A percentile compares a stretch with the other conserved stretches of the same genome.
phyloP scores from a whole-genome alignment of 2,329 filamentous ascomycete species.

The Botrytis paeoniae region DNA sequence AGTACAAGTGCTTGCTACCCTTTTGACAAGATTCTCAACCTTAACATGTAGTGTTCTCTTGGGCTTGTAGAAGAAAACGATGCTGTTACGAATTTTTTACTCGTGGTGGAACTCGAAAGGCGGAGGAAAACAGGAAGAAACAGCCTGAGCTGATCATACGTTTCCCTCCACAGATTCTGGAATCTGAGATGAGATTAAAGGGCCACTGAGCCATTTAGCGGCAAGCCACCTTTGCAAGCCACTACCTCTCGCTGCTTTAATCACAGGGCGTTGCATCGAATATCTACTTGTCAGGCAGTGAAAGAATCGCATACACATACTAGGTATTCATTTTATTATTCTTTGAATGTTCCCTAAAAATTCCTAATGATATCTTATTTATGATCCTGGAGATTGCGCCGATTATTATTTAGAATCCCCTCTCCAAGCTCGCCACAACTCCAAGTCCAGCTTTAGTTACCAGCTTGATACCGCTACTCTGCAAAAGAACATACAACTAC shows the following conservation, averaged over 20 bases:
- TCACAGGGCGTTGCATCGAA: background rate
- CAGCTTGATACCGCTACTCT: background rate
- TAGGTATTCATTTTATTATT: background rate
- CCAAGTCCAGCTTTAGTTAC: background rate
- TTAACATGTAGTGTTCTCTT: background rate
- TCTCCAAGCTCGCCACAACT: background rate
- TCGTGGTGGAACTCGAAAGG: background rate
- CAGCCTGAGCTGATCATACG: background rate
- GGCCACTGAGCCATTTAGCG: background rate
- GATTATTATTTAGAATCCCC: background rate
- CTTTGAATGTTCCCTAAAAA: background rate
- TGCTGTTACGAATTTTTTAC: background rate
- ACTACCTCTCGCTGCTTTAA: background rate
- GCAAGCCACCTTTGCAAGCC: background rate
- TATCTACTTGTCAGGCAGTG: background rate
- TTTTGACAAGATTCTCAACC: background rate
- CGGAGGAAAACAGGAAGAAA: background rate
- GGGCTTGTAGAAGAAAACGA: background rate
- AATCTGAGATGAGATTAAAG: background rate
- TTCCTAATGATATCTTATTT: background rate
- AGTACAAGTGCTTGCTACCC: background rate
- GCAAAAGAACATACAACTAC: background rate
- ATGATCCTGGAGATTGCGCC: background rate
- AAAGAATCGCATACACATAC: background rate
- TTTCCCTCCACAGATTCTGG: background rate